Conservation (phyloP, 176 grass and related monocot genomes). For the Avena sativa region DNA sequence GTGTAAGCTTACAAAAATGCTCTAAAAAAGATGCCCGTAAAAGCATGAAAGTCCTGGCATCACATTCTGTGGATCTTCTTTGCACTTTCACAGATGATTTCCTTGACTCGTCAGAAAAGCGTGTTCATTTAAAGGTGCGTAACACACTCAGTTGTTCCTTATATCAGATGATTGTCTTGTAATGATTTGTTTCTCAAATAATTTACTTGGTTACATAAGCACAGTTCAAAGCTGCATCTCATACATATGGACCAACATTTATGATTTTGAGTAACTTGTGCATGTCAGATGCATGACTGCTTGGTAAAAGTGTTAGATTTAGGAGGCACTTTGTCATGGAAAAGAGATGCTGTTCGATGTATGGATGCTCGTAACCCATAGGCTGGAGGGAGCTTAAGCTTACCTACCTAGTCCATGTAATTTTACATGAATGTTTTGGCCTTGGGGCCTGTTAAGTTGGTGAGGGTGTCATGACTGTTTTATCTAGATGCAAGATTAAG, state of each 20-base stretch:
- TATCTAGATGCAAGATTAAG: neutral
- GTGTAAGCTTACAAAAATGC: constrained; percentile 43
- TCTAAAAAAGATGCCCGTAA: constrained; percentile 73
- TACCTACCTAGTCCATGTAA: constrained; percentile 9
- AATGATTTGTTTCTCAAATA: constrained; percentile 26
- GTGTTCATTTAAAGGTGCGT: constrained; percentile 73
- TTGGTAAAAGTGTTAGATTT: neutral
- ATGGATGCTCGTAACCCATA: neutral
- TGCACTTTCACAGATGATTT: constrained; percentile 68
- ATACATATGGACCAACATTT: constrained; percentile 24
- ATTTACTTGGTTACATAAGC: neutral
- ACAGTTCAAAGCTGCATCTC: neutral
- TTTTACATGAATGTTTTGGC: neutral
- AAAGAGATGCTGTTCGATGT: neutral
- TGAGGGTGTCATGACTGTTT: neutral
- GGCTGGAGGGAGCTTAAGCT: constrained; percentile 1
- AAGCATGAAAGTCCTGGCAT: constrained; percentile 69
- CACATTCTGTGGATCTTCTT: constrained; percentile 75
- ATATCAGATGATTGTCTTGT: constrained; percentile 34
- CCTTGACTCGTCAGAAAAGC: constrained; percentile 74
- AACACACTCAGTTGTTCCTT: constrained; percentile 21
- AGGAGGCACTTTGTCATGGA: neutral
- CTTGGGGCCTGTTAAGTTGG: neutral
- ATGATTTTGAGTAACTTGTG: constrained; percentile 15
- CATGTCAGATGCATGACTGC: constrained; percentile 7